Percentiles rank a stretch among this genome's conserved stretches.
These are phyloP conservation scores for Beauveria brongniartii DNA, from an alignment of 2,329 filamentous ascomycete genomes.

Conservation along the genomic window DNA sequence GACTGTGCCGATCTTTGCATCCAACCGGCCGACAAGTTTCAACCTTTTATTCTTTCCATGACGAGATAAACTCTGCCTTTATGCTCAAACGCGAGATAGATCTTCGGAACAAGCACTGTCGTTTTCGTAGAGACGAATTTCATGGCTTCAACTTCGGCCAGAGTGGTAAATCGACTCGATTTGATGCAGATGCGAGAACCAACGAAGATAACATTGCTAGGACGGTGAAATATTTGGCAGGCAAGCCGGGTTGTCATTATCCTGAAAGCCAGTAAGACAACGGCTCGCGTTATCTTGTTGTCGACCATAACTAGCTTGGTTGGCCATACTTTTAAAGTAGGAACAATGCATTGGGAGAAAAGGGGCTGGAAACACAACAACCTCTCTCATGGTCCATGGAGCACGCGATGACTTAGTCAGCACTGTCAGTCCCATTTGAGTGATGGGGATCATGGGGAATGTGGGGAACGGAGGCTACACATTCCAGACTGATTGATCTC, in stretches of 20 bases:
- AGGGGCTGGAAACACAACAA: too few relatives aligned
- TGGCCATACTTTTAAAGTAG: too few relatives aligned
- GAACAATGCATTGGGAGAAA: too few relatives aligned
- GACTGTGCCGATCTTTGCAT: background rate
- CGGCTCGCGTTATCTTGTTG: background rate
- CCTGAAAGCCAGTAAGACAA: background rate
- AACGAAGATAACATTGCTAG: background rate
- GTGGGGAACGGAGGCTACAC: too few relatives aligned
- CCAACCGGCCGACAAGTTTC: background rate
- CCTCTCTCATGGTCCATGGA: too few relatives aligned
- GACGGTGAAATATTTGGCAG: background rate
- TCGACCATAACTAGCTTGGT: too few relatives aligned
- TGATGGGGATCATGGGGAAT: too few relatives aligned
- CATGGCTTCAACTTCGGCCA: background rate
- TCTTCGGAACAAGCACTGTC: background rate
- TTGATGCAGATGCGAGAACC: background rate
- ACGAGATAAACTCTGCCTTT: background rate
- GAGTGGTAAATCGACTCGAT: background rate
- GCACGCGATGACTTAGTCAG: too few relatives aligned
- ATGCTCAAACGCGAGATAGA: background rate
- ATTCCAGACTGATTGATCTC: too few relatives aligned
- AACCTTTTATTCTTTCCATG: background rate
- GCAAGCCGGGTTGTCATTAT: background rate
- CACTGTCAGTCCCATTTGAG: too few relatives aligned
- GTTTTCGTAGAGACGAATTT: background rate